These are phyloP conservation scores for Hymenoscyphus albidus DNA, from an alignment of 2,329 filamentous ascomycete species.

Conservation along the genomic window DNA sequence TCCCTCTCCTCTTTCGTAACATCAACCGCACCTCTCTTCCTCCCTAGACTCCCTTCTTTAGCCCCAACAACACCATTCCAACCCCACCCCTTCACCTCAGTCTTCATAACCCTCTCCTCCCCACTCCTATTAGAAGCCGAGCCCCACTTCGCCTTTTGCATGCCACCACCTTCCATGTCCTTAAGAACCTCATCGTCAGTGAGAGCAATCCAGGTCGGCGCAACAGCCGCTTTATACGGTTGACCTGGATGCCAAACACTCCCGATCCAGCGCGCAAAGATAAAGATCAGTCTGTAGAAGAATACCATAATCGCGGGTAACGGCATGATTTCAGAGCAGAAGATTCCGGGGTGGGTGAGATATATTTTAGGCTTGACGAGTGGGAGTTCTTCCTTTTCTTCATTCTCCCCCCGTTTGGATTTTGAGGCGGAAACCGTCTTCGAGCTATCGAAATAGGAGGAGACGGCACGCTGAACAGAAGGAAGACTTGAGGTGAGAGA, in stretches of 20 bases:
- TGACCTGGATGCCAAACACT: constrained; percentile 82
- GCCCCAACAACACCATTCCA: constrained; percentile 54
- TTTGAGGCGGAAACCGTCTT: constrained; percentile 26
- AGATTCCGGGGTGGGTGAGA: constrained; percentile 81
- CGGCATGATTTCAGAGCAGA: constrained; percentile 76
- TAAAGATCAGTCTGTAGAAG: constrained; percentile 64
- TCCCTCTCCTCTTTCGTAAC: constrained; percentile 57
- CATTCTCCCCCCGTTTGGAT: constrained; percentile 20
- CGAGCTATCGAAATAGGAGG: constrained; percentile 49
- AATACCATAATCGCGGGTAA: constrained; percentile 66
- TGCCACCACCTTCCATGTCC: constrained; percentile 40
- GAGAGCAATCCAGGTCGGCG: constrained; percentile 75
- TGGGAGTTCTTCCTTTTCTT: constrained; percentile 5
- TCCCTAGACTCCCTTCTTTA: constrained; percentile 50
- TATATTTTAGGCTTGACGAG: constrained; percentile 61
- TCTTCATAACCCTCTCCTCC: constrained; percentile 62
- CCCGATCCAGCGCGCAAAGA: constrained; percentile 70
- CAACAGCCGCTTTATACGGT: constrained; percentile 72
- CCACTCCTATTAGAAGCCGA: constrained; percentile 61
- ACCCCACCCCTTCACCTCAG: constrained; percentile 86
- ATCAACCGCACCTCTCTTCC: constrained; percentile 55
- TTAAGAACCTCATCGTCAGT: constrained; percentile 61
- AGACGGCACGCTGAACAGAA: constrained; percentile 53
- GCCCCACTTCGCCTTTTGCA: constrained; percentile 77
- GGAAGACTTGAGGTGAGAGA: constrained; percentile 69